Conservation (phyloP, 305 asterid species). For the Rubia occidens region DNA sequence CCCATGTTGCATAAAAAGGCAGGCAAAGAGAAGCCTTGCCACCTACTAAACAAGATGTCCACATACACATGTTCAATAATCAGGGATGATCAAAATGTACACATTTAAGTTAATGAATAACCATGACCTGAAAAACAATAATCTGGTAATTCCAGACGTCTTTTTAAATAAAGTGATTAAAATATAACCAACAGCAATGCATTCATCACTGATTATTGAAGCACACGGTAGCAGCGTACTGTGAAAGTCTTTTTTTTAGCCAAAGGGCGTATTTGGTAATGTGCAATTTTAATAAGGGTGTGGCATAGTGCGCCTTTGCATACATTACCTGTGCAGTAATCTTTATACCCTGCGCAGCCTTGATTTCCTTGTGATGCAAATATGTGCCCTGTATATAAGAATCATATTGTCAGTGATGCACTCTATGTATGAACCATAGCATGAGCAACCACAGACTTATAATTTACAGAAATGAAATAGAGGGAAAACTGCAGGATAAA, state of each 20-base stretch:
- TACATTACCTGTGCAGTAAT: constrained; percentile 76
- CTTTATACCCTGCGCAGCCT: constrained; percentile 98
- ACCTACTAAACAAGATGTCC: not conserved
- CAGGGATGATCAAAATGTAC: not conserved
- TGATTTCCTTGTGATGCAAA: constrained; percentile 88
- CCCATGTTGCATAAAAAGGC: not conserved
- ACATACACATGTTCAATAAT: not conserved
- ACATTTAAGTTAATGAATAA: not conserved
- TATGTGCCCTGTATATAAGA: constrained; percentile 65
- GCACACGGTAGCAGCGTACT: not conserved
- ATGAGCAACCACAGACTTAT: not conserved
- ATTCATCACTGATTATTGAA: not conserved
- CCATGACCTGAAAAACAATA: not conserved
- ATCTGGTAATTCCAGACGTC: not conserved
- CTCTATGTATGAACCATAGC: not conserved
- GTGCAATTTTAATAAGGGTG: not conserved
- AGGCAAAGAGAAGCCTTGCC: not conserved
- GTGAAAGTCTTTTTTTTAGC: not conserved
- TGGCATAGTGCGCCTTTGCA: not conserved
- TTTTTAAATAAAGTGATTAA: not conserved
- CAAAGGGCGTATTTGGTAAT: too few relatives aligned
- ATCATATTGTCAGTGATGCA: not conserved
- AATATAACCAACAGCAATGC: not conserved
- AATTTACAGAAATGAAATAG: not conserved
- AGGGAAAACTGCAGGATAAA: not conserved